phyloP scores from a whole-genome alignment of 208 protist species.

The Phytomonas sp. region DNA sequence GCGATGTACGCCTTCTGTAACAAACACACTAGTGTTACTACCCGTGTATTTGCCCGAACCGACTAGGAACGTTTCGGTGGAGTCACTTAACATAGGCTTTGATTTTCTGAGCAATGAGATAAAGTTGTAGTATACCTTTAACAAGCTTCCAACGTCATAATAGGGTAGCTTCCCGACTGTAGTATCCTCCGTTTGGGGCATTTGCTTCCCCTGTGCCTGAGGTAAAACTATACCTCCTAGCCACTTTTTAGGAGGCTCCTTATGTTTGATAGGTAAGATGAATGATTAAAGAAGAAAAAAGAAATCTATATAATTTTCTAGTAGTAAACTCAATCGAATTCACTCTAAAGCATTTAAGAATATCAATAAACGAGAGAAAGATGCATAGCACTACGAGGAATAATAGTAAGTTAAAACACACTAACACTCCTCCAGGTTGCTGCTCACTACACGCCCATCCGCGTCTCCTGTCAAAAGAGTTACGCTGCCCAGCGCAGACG shows the following conservation, averaged over 20 bases:
- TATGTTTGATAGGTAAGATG: background rate
- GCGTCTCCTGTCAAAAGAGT: conserved; percentile 2
- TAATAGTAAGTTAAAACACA: background rate
- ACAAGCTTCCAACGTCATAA: background rate
- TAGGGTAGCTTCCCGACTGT: background rate
- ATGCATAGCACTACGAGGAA: background rate
- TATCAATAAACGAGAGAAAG: background rate
- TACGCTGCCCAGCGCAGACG: background rate
- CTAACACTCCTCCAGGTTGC: background rate
- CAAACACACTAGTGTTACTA: conserved; percentile 19
- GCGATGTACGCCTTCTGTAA: conserved; percentile 16
- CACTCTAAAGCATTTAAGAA: background rate
- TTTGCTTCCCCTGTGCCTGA: background rate
- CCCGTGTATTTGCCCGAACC: conserved; percentile 19
- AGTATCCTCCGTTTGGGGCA: background rate
- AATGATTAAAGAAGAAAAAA: background rate
- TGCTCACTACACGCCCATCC: background rate
- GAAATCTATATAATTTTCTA: background rate
- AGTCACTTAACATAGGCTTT: background rate
- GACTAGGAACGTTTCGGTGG: background rate
- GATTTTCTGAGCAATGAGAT: background rate
- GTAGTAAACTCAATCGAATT: background rate
- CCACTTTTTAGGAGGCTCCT: background rate
- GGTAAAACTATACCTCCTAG: background rate
- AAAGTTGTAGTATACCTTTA: conserved; percentile 1